Conservation (phyloP, 2,329 filamentous ascomycete species). For the Aspergillus ruber region DNA sequence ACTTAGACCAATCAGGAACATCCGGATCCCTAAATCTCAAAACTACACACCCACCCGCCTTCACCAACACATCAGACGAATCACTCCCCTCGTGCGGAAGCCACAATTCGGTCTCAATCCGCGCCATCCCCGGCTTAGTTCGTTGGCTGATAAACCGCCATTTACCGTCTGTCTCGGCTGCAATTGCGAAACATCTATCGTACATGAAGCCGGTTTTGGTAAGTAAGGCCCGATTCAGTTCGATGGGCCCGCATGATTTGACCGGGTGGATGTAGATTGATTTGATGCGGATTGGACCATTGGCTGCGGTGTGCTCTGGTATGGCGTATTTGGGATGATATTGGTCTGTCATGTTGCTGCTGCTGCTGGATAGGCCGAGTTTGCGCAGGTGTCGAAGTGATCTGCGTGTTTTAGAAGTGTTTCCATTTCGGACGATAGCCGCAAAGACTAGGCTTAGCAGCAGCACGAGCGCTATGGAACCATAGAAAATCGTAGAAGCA, state of each 20-base stretch:
- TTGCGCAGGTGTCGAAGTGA: constrained; percentile 1
- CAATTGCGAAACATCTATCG: constrained; percentile 15
- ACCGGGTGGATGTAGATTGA: constrained; percentile 16
- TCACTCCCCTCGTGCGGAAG: constrained; percentile 8
- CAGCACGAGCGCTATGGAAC: not conserved
- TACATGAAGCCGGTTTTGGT: constrained; percentile 16
- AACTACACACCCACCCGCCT: constrained; percentile 12
- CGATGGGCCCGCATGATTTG: constrained; percentile 16
- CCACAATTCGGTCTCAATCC: constrained; percentile 15
- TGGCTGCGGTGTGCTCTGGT: not conserved
- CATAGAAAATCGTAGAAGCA: not conserved
- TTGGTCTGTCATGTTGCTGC: constrained; percentile 8
- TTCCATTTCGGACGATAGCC: constrained; percentile 1
- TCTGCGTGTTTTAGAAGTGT: not conserved
- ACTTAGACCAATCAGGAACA: constrained; percentile 2
- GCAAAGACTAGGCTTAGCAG: constrained; percentile 1
- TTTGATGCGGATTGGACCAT: constrained; percentile 10
- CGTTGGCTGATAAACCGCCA: constrained; percentile 22
- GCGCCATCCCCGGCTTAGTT: constrained; percentile 17
- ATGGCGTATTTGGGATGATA: constrained; percentile 3
- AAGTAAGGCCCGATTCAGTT: constrained; percentile 12
- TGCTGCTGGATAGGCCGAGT: constrained; percentile 1
- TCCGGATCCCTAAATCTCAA: constrained; percentile 10
- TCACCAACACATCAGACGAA: constrained; percentile 5
- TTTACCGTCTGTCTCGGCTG: constrained; percentile 7